Percentiles rank a stretch among this genome's conserved stretches.
These are phyloP conservation scores for Cryphonectria nitschkei DNA, from an alignment of 2,329 filamentous ascomycete species.

Conservation along the genomic window DNA sequence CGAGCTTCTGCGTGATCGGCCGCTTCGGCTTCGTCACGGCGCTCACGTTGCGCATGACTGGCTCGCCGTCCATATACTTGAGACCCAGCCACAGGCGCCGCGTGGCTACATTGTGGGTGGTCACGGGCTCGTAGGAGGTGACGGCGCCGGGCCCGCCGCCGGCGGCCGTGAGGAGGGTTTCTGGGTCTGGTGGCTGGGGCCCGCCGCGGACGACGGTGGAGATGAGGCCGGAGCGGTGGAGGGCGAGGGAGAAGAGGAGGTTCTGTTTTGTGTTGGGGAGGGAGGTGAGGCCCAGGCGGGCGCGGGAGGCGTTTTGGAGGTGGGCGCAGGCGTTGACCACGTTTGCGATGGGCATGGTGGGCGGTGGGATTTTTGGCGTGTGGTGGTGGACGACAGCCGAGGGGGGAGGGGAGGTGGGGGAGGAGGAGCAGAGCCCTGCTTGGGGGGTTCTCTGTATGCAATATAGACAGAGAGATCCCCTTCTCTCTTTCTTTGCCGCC, in stretches of 20 bases:
- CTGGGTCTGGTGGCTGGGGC: slow-evolving; percentile 54
- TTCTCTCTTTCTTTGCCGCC: slow-evolving; percentile 10
- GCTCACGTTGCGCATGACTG: slow-evolving; percentile 70
- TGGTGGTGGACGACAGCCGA: too few species aligned
- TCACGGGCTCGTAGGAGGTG: slow-evolving; percentile 57
- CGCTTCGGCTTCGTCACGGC: slow-evolving; percentile 76
- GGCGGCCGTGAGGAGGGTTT: slow-evolving; percentile 48
- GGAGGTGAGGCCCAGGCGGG: slow-evolving; percentile 83
- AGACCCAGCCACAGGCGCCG: slow-evolving; percentile 85
- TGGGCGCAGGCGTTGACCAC: slow-evolving; percentile 85
- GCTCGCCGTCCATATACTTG: slow-evolving; percentile 85
- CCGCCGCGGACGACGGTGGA: slow-evolving; percentile 76
- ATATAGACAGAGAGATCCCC: slow-evolving; percentile 16
- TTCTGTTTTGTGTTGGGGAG: slow-evolving; percentile 81
- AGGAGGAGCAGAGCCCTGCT: slow-evolving; percentile 19
- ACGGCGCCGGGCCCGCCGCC: not conserved
- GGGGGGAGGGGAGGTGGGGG: not conserved
- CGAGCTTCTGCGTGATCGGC: slow-evolving; percentile 66
- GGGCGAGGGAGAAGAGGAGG: slow-evolving; percentile 72
- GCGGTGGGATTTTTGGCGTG: not conserved
- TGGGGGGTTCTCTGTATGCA: not conserved
- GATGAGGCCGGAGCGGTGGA: slow-evolving; percentile 83
- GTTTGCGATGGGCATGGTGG: slow-evolving; percentile 60
- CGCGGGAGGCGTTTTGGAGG: slow-evolving; percentile 84
- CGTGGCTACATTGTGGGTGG: slow-evolving; percentile 70